These are phyloP conservation scores for Emmonsia crescens DNA, from an alignment of 2,329 filamentous ascomycete species.

Conservation along the genomic window DNA sequence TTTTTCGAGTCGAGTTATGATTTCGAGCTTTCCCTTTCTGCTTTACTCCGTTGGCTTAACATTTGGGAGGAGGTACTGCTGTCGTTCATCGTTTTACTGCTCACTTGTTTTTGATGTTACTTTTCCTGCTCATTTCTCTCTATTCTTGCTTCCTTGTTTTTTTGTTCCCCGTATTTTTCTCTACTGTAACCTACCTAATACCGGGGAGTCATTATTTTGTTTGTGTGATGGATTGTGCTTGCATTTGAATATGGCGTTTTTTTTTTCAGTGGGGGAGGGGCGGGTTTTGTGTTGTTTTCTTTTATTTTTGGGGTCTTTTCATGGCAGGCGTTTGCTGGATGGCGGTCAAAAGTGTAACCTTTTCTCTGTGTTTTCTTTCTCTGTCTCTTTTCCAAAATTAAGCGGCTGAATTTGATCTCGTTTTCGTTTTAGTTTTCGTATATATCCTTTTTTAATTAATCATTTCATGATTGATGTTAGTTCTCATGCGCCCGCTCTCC, in stretches of 20 bases:
- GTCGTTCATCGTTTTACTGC: neutral
- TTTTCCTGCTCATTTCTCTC: conserved; percentile 12
- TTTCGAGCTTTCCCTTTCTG: neutral
- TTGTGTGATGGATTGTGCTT: neutral
- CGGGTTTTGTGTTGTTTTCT: neutral
- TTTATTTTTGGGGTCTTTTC: neutral
- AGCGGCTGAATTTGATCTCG: neutral
- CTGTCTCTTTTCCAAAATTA: neutral
- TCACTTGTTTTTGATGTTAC: conserved; percentile 6
- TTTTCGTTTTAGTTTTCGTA: neutral
- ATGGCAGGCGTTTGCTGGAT: neutral
- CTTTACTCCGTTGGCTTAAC: neutral
- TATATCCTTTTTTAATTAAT: no score
- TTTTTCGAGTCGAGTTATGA: neutral
- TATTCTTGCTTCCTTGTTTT: conserved; percentile 17
- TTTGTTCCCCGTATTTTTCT: conserved; percentile 1
- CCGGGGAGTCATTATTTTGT: neutral
- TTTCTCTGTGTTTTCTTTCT: neutral
- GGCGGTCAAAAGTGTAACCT: neutral
- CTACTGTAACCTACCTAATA: neutral
- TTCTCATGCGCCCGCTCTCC: no score
- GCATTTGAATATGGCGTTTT: neutral
- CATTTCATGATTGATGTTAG: neutral
- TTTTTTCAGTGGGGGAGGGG: no score
- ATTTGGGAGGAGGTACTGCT: neutral